Base-by-base conservation (phyloP, 2,329 filamentous ascomycete species). In the Fusarium palustre region DNA sequence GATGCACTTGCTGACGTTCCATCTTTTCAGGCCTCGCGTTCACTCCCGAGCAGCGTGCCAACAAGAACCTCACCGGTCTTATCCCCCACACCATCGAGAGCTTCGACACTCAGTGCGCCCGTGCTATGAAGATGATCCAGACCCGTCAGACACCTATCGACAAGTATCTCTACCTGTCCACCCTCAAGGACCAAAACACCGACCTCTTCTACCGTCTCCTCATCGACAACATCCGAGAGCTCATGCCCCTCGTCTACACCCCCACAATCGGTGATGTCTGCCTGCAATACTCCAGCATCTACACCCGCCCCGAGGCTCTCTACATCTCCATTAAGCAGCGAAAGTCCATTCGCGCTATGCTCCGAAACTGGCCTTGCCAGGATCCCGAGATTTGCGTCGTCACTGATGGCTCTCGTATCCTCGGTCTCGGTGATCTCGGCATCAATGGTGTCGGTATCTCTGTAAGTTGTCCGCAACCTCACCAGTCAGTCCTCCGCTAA, bases 391-490 rank as follows among this genome's bases (percentile, higher is more conserved):
- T 99, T 78, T 97, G 94, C 77, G 94, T 97, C 78, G 91, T 99
- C 74, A 98, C 96, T 18, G 96, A 99, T 79, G 96, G 96, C 66
- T 97, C 94, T 49, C 91, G 96, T 71, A 97, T 90, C 80, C 90
- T 94, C 61, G 95, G 96, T 76, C 89, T 99, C 38, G 96, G 96
- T 74, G 96, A 99, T 81, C 88, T 98, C 59, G 96, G 96, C 73
- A 91, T 99, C 72, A 97, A 97, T 81, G 96, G 96, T 76, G 97
- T 98, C 85, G 96, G 96, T 72, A 99, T 99, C 81, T 94, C 96
- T 66, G 95, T 90, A 81, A 82, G 87, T 86, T 18, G 7, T 43
- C 28, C 25, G 36, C 34, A 18, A 34, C 22, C 20, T 36, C 42
- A 3, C 12, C 28, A 30, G 10, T 33, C 18, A 39, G 36, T 24